Conservation (phyloP, 2,329 filamentous ascomycete genomes). For the Pleoardoris graminearum region DNA sequence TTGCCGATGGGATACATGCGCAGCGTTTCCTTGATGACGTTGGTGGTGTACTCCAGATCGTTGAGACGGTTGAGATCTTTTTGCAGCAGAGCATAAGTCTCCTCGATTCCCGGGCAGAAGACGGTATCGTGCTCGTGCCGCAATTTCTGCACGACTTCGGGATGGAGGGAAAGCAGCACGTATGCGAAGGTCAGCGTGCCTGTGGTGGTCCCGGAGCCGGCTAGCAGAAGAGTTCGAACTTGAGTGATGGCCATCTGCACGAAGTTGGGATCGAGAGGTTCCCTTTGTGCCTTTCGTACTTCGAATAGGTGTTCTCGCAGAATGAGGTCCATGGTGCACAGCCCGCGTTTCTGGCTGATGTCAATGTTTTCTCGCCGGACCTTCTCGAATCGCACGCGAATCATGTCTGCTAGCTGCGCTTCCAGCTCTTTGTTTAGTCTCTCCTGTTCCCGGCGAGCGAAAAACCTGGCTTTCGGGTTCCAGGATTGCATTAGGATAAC, state of each 20-base stretch:
- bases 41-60: slow-evolving; percentile 56
- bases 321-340: slow-evolving; percentile 42
- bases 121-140: slow-evolving; percentile 57
- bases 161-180: slow-evolving; percentile 36
- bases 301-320: slow-evolving; percentile 33
- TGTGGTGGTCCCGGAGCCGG: slow-evolving; percentile 50
- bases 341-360: slow-evolving; percentile 41
- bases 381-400: slow-evolving; percentile 45
- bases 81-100: slow-evolving; percentile 46
- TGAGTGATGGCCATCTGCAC: slow-evolving; percentile 41
- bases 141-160: slow-evolving; percentile 35
- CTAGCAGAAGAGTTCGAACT: slow-evolving; percentile 44
- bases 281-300: slow-evolving; percentile 17
- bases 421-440: slow-evolving; percentile 31
- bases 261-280: slow-evolving; percentile 39
- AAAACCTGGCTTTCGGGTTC: slow-evolving; percentile 25
- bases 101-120: slow-evolving; percentile 50
- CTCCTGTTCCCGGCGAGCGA: slow-evolving; percentile 14
- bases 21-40: slow-evolving; percentile 58
- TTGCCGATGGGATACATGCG: slow-evolving; percentile 57
- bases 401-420: slow-evolving; percentile 35
- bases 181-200: slow-evolving; percentile 35
- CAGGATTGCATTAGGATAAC: slow-evolving; percentile 18
- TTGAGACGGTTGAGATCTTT: slow-evolving; percentile 54
- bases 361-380: slow-evolving; percentile 36